Evolutionary conservation across 352 stramenopile genomes (phyloP).

Genomic region (Phytophthora meadii): DNA sequence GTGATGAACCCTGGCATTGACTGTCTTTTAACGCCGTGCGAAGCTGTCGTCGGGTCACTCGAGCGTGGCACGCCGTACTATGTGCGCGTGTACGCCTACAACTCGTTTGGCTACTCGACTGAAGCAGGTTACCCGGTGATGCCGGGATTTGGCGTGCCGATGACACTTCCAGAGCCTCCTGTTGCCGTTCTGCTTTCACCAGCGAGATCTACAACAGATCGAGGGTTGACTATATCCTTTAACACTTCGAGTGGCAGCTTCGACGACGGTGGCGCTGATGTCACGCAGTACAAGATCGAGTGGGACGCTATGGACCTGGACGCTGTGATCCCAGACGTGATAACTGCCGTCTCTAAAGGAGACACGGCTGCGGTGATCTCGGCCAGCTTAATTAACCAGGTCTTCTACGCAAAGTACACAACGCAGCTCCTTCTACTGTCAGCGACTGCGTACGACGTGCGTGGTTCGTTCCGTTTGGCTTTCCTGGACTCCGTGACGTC

Average conservation of each 20-base stretch:
- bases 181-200: slow-evolving; percentile 52
- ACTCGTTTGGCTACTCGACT: slow-evolving; percentile 91
- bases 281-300: slow-evolving; percentile 93
- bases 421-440: slow-evolving; percentile 91
- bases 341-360: slow-evolving; percentile 7
- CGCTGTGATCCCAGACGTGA: slow-evolving; percentile 42
- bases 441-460: slow-evolving; percentile 81
- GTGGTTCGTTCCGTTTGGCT: slow-evolving; percentile 86
- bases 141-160: slow-evolving; percentile 71
- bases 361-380: slow-evolving; percentile 25
- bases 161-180: slow-evolving; percentile 78
- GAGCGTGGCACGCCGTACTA: slow-evolving; percentile 86
- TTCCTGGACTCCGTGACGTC: slow-evolving; percentile 77
- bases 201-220: slow-evolving; percentile 35
- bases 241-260: slow-evolving; percentile 51
- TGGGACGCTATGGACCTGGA: slow-evolving; percentile 93
- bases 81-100: slow-evolving; percentile 93
- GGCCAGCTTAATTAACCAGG: slow-evolving; percentile 42
- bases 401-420: slow-evolving; percentile 87
- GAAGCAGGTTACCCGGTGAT: slow-evolving; percentile 68
- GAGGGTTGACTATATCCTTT: slow-evolving; percentile 82
- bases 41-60: slow-evolving; percentile 86
- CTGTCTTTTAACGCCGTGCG: slow-evolving; percentile 81
- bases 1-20: slow-evolving; percentile 75
- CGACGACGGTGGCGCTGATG: slow-evolving; percentile 80